Conservation (phyloP, 257 asterid genomes). For the Coffea eugenioides region DNA sequence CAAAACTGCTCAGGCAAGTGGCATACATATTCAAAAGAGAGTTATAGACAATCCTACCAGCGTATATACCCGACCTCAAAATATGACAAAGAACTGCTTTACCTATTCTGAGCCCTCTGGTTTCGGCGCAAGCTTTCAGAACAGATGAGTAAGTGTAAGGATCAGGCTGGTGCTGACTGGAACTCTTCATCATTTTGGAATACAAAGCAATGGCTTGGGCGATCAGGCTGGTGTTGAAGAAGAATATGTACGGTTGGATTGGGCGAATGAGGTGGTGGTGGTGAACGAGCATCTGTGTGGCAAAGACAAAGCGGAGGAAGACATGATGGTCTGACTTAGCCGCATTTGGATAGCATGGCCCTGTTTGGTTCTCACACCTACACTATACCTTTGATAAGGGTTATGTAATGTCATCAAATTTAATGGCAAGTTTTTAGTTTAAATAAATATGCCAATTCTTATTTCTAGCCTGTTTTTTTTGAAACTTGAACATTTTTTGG, state of each 20-base stretch:
- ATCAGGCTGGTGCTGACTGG: constrained; percentile 52
- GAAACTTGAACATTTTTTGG: too few relatives aligned
- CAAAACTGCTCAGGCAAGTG: too few relatives aligned
- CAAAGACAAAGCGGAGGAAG: constrained; percentile 40
- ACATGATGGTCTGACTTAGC: constrained; percentile 23
- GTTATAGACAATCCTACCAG: too few relatives aligned
- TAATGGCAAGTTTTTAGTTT: too few relatives aligned
- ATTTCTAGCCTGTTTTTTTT: too few relatives aligned
- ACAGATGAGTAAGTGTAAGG: constrained; percentile 78
- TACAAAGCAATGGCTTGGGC: constrained; percentile 64
- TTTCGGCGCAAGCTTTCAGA: constrained; percentile 82
- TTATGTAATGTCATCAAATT: too few relatives aligned
- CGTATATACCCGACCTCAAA: constrained; percentile 58
- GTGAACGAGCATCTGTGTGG: constrained; percentile 33
- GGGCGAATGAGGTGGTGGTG: constrained; percentile 42
- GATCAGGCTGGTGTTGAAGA: constrained; percentile 57
- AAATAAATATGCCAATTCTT: too few relatives aligned
- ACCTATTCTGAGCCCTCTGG: constrained; percentile 54
- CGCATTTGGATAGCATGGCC: constrained; percentile 56
- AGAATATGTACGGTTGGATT: constrained; percentile 36
- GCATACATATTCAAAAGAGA: too few relatives aligned
- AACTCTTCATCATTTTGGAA: constrained; percentile 45
- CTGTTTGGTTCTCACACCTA: too few relatives aligned
- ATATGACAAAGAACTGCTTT: constrained; percentile 78
- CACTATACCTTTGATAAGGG: too few relatives aligned